These are phyloP conservation scores for Alternaria burnsii DNA, from an alignment of 2,329 filamentous ascomycete species.

Conservation along the genomic window DNA sequence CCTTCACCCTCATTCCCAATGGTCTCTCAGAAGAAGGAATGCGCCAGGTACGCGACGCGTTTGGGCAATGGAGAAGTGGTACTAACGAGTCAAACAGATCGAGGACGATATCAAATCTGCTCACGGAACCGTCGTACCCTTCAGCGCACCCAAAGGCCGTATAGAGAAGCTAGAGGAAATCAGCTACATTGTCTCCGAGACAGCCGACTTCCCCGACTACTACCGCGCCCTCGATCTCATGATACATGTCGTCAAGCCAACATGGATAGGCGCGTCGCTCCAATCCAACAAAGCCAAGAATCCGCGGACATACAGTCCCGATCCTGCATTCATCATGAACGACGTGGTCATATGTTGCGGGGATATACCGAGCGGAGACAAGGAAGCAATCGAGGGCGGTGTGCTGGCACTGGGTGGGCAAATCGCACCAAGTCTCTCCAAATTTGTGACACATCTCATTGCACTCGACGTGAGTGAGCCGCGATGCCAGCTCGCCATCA, in stretches of 20 bases:
- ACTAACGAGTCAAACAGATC: constrained; percentile 52
- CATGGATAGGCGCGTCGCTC: constrained; percentile 80
- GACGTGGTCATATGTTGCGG: constrained; percentile 83
- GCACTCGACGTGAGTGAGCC: constrained; percentile 78
- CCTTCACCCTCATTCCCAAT: constrained; percentile 56
- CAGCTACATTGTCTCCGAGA: constrained; percentile 75
- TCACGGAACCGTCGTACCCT: constrained; percentile 58
- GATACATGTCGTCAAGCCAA: constrained; percentile 82
- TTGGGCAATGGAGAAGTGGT: neutral
- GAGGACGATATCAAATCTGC: constrained; percentile 56
- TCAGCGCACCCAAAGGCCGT: constrained; percentile 50
- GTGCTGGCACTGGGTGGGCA: constrained; percentile 89
- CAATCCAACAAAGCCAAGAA: constrained; percentile 75
- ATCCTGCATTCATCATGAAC: constrained; percentile 88
- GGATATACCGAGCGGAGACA: constrained; percentile 84
- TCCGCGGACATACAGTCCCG: constrained; percentile 85
- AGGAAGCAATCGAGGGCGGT: constrained; percentile 90
- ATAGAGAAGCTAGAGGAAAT: constrained; percentile 56
- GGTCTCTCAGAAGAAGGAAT: constrained; percentile 42
- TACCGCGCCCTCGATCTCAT: constrained; percentile 75
- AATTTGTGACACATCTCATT: constrained; percentile 86
- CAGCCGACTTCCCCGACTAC: constrained; percentile 92
- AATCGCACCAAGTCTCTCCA: constrained; percentile 75
- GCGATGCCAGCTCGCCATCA: constrained; percentile 70
- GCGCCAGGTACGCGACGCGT: constrained; percentile 42